Conservation (phyloP, 2,329 filamentous ascomycete genomes). For the Thelonectria olida region DNA sequence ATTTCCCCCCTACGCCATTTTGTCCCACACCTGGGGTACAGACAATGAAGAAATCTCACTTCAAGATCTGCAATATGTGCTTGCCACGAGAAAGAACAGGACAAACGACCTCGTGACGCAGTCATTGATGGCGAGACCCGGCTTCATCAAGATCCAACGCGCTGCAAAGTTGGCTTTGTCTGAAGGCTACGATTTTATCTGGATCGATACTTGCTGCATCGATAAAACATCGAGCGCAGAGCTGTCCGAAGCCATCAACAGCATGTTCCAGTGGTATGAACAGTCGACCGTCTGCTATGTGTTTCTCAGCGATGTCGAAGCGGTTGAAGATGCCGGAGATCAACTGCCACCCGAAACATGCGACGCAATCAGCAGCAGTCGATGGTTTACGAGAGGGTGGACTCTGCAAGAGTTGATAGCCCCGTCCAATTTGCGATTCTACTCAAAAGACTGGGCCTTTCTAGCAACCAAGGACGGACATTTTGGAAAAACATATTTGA, state of each 20-base stretch:
- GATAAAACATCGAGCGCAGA: slow-evolving; percentile 27
- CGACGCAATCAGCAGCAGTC: background rate
- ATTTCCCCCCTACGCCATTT: slow-evolving; percentile 8
- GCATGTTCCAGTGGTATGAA: slow-evolving; percentile 28
- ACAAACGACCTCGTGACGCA: background rate
- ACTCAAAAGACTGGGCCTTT: slow-evolving; percentile 11
- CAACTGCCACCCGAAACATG: background rate
- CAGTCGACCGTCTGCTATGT: slow-evolving; percentile 20
- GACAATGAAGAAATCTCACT: slow-evolving; percentile 10
- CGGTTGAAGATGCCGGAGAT: too few relatives aligned
- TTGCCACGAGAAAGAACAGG: background rate
- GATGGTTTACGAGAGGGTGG: slow-evolving; percentile 25
- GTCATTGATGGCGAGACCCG: background rate
- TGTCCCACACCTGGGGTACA: slow-evolving; percentile 18
- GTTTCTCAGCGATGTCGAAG: slow-evolving; percentile 20
- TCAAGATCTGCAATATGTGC: background rate
- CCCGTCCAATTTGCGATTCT: background rate
- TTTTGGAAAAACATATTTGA: background rate
- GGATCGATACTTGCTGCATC: slow-evolving; percentile 29
- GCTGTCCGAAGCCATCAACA: slow-evolving; percentile 28
- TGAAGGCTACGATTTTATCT: slow-evolving; percentile 5
- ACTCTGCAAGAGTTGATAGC: slow-evolving; percentile 23
- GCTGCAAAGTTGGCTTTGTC: background rate
- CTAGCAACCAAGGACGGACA: slow-evolving; percentile 7
- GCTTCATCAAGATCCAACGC: background rate